Percentiles rank a stretch among this genome's conserved stretches.
Conservation (phyloP, 2,329 filamentous ascomycete species). For the Metarhizium anisopliae region DNA sequence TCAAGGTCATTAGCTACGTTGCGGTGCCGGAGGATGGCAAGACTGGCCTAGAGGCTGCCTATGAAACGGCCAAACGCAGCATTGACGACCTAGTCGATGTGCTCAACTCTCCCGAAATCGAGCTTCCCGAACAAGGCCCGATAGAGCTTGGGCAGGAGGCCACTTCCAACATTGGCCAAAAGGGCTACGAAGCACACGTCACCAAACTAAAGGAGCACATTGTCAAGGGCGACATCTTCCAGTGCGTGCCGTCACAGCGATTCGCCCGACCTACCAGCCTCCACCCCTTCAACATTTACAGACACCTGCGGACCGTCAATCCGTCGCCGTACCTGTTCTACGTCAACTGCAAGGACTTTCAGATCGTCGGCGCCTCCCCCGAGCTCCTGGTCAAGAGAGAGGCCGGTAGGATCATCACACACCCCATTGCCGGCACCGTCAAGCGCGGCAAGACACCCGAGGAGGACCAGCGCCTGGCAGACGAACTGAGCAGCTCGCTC, state of each 20-base stretch:
- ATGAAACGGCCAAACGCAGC: constrained; percentile 54
- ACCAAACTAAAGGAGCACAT: constrained; percentile 84
- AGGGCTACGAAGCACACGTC: constrained; percentile 88
- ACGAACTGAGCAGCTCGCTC: constrained; percentile 66
- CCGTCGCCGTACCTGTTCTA: constrained; percentile 97
- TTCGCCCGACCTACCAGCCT: constrained; percentile 82
- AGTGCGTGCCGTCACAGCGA: constrained; percentile 90
- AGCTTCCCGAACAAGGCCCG: constrained; percentile 66
- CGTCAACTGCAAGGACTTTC: constrained; percentile 82
- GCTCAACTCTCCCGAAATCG: constrained; percentile 65
- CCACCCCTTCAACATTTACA: constrained; percentile 97
- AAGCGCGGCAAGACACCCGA: constrained; percentile 72
- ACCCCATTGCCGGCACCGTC: constrained; percentile 94
- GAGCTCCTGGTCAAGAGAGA: constrained; percentile 92
- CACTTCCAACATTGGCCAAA: constrained; percentile 81
- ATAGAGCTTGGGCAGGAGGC: constrained; percentile 70
- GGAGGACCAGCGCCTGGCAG: constrained; percentile 73
- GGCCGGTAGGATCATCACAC: constrained; percentile 79
- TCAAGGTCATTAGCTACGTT: constrained; percentile 91
- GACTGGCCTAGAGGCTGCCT: constrained; percentile 47
- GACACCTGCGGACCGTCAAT: constrained; percentile 92
- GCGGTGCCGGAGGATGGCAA: constrained; percentile 50
- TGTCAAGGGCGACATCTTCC: constrained; percentile 86
- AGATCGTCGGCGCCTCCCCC: constrained; percentile 90
- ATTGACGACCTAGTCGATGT: constrained; percentile 62